These are phyloP conservation scores for Mariannaea sp. DNA, from an alignment of 2,329 filamentous ascomycete genomes.

Conservation along the genomic window DNA sequence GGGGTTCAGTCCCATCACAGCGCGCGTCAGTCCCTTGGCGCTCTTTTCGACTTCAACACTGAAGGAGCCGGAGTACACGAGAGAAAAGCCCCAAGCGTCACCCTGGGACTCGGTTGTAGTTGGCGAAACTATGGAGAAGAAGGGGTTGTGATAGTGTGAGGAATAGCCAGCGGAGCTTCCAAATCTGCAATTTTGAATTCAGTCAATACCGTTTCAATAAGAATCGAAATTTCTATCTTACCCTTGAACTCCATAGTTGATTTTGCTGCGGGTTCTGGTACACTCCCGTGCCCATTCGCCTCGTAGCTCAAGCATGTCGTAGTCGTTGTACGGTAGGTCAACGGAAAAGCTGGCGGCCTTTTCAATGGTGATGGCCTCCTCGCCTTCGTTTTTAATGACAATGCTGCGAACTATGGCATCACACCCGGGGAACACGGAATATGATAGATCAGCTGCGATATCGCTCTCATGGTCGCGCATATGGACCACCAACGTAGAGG, in stretches of 20 bases:
- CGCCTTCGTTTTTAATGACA: conserved; percentile 63
- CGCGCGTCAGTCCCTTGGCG: conserved; percentile 65
- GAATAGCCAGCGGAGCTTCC: conserved; percentile 65
- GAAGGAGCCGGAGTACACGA: conserved; percentile 69
- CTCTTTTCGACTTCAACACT: conserved; percentile 64
- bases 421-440: conserved; percentile 66
- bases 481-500: conserved; percentile 62
- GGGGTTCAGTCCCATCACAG: conserved; percentile 64
- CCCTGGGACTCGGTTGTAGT: conserved; percentile 64
- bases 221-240: conserved; percentile 34
- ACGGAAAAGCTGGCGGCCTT: conserved; percentile 64
- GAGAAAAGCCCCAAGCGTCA: conserved; percentile 67
- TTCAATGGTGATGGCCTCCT: conserved; percentile 56
- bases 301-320: conserved; percentile 65
- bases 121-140: conserved; percentile 61
- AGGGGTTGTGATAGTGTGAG: conserved; percentile 68
- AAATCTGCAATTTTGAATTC: conserved; percentile 58
- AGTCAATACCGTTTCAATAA: too few species aligned
- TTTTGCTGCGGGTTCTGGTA: conserved; percentile 56
- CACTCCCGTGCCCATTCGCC: conserved; percentile 68
- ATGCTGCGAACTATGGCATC: conserved; percentile 67
- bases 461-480: conserved; percentile 63
- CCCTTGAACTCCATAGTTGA: conserved; percentile 62
- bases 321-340: conserved; percentile 63
- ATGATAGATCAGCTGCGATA: conserved; percentile 62